Evolutionary conservation across 23 red algal species (phyloP).

Genomic region (Gracilariopsis chorda): DNA sequence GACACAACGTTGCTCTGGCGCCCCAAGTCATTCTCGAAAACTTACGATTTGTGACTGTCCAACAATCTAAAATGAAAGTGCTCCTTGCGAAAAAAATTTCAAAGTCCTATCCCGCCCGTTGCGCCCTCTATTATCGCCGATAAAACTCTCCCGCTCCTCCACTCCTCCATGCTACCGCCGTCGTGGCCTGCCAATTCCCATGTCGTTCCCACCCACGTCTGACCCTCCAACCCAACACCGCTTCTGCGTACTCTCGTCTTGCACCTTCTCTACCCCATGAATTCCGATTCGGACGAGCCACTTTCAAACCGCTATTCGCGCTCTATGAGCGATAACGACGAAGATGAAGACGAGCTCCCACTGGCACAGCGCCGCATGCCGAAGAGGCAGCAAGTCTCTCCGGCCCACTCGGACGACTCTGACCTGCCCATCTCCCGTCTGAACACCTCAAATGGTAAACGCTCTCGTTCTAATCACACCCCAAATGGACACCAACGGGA

Average conservation of each 20-base stretch:
- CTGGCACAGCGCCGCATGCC: constrained; percentile 1
- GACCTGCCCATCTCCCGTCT: neutral
- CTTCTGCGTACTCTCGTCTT: neutral
- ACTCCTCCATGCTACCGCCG: neutral
- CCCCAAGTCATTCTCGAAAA: neutral
- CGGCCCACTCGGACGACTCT: neutral
- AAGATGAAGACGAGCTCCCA: constrained; percentile 30
- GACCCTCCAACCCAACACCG: neutral
- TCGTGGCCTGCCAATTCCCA: constrained; percentile 5
- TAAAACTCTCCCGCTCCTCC: constrained; percentile 17
- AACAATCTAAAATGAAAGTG: constrained; percentile 14
- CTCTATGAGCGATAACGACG: constrained; percentile 1
- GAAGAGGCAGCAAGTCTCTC: constrained; percentile 21
- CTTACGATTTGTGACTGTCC: neutral
- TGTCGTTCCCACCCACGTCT: neutral
- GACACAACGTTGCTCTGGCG: neutral
- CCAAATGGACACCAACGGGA: neutral
- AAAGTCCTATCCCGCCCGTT: neutral
- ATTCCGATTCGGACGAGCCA: constrained; percentile 19
- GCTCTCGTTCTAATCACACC: neutral
- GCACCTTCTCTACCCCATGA: neutral
- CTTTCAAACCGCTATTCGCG: neutral
- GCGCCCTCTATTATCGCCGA: neutral
- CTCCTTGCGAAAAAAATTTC: constrained; percentile 6
- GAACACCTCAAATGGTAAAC: constrained; percentile 6